These are phyloP conservation scores for Schwanniomyces sp. DNA, from an alignment of 805 yeast genomes.

Conservation along the genomic window DNA sequence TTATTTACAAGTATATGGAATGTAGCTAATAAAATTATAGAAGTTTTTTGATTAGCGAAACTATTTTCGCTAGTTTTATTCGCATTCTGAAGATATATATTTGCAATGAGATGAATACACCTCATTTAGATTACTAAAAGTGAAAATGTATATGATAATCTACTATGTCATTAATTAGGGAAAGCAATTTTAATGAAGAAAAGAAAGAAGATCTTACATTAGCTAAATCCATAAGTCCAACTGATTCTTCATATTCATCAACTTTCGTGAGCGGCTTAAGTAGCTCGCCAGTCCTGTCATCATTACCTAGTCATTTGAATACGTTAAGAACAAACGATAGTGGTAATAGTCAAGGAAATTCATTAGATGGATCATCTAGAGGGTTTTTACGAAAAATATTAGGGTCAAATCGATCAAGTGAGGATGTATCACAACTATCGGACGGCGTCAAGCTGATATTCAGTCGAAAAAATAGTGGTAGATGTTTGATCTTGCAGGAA, in stretches of 20 bases:
- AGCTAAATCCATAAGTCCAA: slow-evolving; percentile 3
- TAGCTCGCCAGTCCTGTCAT: slow-evolving; percentile 22
- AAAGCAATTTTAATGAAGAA: neutral
- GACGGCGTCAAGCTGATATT: slow-evolving; percentile 2
- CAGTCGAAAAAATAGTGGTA: slow-evolving; percentile 4
- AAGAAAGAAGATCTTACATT: neutral
- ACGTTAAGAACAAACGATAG: slow-evolving; percentile 21
- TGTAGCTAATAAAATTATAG: no score
- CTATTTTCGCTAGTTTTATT: neutral
- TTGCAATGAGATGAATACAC: neutral
- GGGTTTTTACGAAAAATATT: slow-evolving; percentile 11
- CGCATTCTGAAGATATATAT: neutral
- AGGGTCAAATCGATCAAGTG: slow-evolving; percentile 8
- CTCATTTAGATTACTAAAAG: neutral
- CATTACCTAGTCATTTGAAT: slow-evolving; percentile 19
- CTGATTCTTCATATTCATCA: slow-evolving; percentile 6
- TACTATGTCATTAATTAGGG: neutral
- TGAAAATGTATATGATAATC: neutral
- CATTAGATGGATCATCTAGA: slow-evolving; percentile 3
- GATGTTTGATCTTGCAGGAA: neutral
- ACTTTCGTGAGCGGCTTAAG: slow-evolving; percentile 1
- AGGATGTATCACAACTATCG: slow-evolving; percentile 6
- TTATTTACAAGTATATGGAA: no score
- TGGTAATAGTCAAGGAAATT: neutral
- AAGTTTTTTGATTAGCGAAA: neutral